Evolutionary conservation across 352 stramenopile genomes (phyloP).

Genomic region (Globisporangium recalcitrans): DNA sequence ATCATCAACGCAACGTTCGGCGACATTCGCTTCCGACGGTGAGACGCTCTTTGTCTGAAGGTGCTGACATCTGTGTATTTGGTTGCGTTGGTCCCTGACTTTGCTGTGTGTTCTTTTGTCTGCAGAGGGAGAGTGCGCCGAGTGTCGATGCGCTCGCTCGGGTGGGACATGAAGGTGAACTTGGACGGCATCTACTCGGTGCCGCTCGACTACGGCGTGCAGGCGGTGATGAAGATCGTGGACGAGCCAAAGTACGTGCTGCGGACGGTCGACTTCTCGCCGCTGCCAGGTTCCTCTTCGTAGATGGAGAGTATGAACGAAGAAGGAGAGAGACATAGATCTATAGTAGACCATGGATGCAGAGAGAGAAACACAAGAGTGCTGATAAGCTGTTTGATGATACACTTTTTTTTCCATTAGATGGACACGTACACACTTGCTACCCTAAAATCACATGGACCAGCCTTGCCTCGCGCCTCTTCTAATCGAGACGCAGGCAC

Average conservation of each 20-base stretch:
- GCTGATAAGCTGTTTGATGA: constrained; percentile 2
- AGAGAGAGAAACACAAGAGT: not conserved
- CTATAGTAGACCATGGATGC: not conserved
- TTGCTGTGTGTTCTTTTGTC: not conserved
- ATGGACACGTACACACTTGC: constrained; percentile 8
- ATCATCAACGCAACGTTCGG: constrained; percentile 90
- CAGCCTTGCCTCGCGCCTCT: constrained; percentile 7
- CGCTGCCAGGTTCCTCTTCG: not conserved
- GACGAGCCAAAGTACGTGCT: constrained; percentile 85
- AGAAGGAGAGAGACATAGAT: constrained; percentile 6
- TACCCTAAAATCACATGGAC: constrained; percentile 14
- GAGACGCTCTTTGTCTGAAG: not conserved
- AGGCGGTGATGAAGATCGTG: constrained; percentile 87
- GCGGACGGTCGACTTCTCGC: constrained; percentile 74
- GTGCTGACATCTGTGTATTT: constrained; percentile 4
- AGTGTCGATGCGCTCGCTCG: constrained; percentile 84
- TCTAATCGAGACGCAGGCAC: constrained; percentile 13
- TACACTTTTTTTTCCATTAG: constrained; percentile 10
- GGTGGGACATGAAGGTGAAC: constrained; percentile 89
- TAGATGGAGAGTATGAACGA: not conserved
- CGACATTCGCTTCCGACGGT: constrained; percentile 86
- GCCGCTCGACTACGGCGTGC: constrained; percentile 84
- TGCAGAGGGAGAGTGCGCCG: constrained; percentile 70
- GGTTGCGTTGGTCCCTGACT: not conserved
- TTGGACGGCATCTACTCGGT: constrained; percentile 86